Conservation (phyloP, 1,284 basidiomycete species). For the Ceratobasidium theobromae region DNA sequence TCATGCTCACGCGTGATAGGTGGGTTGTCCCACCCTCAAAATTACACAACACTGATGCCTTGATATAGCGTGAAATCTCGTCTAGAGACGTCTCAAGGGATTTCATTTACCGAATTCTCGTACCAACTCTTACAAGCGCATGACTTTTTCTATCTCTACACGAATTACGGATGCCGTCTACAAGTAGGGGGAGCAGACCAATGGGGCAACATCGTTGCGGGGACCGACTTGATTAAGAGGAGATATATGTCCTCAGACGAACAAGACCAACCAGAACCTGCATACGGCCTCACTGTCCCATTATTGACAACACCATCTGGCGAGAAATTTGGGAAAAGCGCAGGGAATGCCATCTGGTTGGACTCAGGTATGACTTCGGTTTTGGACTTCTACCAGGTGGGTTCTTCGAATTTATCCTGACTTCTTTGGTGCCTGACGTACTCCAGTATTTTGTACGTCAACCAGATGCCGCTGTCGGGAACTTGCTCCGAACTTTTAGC, state of each 20-base stretch:
- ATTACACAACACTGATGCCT: background rate
- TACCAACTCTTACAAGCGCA: constrained; percentile 98
- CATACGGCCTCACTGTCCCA: constrained; percentile 90
- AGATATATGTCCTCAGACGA: constrained; percentile 24
- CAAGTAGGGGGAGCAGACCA: constrained; percentile 98
- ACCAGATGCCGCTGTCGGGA: constrained; percentile 78
- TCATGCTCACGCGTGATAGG: constrained; percentile 93
- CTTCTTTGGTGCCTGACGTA: constrained; percentile 6
- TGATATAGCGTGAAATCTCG: constrained; percentile 77
- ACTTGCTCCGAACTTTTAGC: constrained; percentile 83
- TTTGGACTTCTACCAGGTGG: constrained; percentile 90
- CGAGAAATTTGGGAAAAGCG: constrained; percentile 97
- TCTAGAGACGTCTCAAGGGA: constrained; percentile 71
- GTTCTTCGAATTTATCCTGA: constrained; percentile 35
- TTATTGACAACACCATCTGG: constrained; percentile 88
- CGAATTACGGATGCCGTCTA: constrained; percentile 69
- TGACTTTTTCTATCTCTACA: constrained; percentile 85
- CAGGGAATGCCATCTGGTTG: constrained; percentile 94
- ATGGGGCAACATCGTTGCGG: constrained; percentile 97
- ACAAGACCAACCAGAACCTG: constrained; percentile 42
- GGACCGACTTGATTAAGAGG: constrained; percentile 82
- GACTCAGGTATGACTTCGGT: constrained; percentile 73
- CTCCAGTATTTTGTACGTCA: constrained; percentile 85
- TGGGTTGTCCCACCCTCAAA: constrained; percentile 43
- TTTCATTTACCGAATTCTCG: constrained; percentile 96